Conservation (phyloP, 176 grass and related monocot species). For the Phoenix dactylifera region DNA sequence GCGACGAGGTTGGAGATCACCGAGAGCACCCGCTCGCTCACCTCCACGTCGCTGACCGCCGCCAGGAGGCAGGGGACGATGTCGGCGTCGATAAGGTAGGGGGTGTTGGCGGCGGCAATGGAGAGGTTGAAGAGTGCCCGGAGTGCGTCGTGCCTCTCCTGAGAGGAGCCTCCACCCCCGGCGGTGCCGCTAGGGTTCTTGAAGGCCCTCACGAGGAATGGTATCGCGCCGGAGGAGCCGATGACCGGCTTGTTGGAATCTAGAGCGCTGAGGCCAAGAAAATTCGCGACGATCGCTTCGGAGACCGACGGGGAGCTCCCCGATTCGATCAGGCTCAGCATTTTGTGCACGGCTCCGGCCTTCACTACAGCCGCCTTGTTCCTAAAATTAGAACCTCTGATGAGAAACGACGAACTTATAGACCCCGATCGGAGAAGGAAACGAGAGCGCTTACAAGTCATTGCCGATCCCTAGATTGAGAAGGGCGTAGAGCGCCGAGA, state of each 20-base stretch:
- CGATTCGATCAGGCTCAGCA: conserved; percentile 45
- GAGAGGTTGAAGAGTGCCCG: conserved; percentile 86
- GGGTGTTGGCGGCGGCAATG: conserved; percentile 44
- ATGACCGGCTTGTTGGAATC: conserved; percentile 80
- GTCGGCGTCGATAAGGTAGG: conserved; percentile 51
- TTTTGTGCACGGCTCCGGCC: conserved; percentile 83
- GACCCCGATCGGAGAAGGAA: not conserved
- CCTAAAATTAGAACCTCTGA: conserved; percentile 27
- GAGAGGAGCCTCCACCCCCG: conserved; percentile 4
- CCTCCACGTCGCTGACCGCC: conserved; percentile 27
- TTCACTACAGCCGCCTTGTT: conserved; percentile 96
- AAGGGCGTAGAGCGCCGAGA: conserved; percentile 64
- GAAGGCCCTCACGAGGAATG: conserved; percentile 46
- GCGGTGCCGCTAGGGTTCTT: conserved; percentile 7
- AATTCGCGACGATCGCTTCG: conserved; percentile 71
- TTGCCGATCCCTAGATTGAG: conserved; percentile 88
- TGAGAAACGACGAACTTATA: not conserved
- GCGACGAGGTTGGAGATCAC: conserved; percentile 70
- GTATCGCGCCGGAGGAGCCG: conserved; percentile 53
- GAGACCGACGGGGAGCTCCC: conserved; percentile 12
- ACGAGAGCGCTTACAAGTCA: conserved; percentile 52
- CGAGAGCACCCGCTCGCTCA: conserved; percentile 54
- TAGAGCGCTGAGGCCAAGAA: conserved; percentile 85
- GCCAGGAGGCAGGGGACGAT: conserved; percentile 37
- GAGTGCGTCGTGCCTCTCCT: conserved; percentile 50